These are phyloP conservation scores for Talaromyces funiculosus DNA, from an alignment of 2,329 filamentous ascomycete genomes.

Conservation along the genomic window DNA sequence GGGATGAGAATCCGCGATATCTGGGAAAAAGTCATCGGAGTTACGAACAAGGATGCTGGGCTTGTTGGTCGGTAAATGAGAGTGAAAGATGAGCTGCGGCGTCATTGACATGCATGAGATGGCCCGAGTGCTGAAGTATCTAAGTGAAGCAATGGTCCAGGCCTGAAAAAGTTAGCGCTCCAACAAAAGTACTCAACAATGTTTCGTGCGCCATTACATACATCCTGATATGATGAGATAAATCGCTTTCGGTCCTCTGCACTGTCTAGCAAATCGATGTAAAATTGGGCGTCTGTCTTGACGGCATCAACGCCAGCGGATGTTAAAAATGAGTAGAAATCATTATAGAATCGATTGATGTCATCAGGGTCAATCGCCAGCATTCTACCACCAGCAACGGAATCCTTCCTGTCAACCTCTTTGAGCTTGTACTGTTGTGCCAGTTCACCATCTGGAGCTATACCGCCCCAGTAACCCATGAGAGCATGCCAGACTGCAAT, in stretches of 20 bases:
- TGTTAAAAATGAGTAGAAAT: conserved; percentile 81
- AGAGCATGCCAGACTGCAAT: conserved; percentile 94
- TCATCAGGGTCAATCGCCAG: conserved; percentile 70
- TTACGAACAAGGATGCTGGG: conserved; percentile 73
- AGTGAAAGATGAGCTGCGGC: conserved; percentile 79
- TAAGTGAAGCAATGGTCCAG: conserved; percentile 72
- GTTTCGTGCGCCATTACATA: background rate
- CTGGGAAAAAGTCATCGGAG: conserved; percentile 85
- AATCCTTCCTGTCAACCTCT: conserved; percentile 50
- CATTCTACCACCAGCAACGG: conserved; percentile 58
- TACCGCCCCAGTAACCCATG: conserved; percentile 82
- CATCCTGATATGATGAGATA: conserved; percentile 72
- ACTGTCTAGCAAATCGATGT: conserved; percentile 68
- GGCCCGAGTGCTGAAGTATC: conserved; percentile 68
- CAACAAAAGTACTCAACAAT: background rate
- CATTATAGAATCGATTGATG: conserved; percentile 70
- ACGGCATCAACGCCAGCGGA: conserved; percentile 73
- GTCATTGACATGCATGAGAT: conserved; percentile 95
- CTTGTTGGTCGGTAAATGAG: conserved; percentile 70
- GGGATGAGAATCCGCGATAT: conserved; percentile 71
- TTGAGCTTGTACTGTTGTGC: conserved; percentile 72
- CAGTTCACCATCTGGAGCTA: conserved; percentile 68
- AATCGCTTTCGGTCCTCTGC: conserved; percentile 66
- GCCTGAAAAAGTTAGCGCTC: conserved; percentile 26
- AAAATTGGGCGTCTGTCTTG: conserved; percentile 91